Percentiles rank a stretch among this genome's conserved stretches.
phyloP scores from a whole-genome alignment of 163 green algal species.

The Volvox carteri region DNA sequence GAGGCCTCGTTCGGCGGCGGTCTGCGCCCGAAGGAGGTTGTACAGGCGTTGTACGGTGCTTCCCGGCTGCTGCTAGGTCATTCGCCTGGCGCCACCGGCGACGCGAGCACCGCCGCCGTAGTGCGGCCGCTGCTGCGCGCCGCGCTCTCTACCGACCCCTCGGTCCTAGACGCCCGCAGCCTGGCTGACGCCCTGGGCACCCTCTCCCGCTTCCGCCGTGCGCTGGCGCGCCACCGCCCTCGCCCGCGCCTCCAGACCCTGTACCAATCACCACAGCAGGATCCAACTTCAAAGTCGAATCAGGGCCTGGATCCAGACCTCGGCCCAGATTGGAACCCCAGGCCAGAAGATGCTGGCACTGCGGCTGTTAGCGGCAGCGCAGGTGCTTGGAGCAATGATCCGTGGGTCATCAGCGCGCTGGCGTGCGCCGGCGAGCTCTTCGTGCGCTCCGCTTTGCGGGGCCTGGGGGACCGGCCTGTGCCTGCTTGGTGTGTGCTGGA shows the following conservation, averaged over 20 bases:
- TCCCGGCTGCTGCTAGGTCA: neutral
- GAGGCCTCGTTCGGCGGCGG: neutral
- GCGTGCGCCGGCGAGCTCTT: slow-evolving; percentile 17
- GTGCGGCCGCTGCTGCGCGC: slow-evolving; percentile 24
- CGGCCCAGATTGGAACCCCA: neutral
- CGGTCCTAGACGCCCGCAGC: neutral
- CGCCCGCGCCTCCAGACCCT: neutral
- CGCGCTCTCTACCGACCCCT: neutral
- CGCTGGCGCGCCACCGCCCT: neutral
- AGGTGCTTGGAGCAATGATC: neutral
- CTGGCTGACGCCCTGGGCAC: slow-evolving; percentile 37
- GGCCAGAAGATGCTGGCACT: neutral
- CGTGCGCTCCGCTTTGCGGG: neutral
- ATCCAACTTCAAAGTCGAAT: neutral
- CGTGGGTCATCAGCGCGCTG: slow-evolving; percentile 37
- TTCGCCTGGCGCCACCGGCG: neutral
- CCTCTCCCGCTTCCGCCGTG: slow-evolving; percentile 30
- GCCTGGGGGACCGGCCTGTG: slow-evolving; percentile 26
- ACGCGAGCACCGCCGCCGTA: neutral
- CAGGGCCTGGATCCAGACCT: neutral
- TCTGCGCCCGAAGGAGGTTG: slow-evolving; percentile 17
- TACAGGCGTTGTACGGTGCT: slow-evolving; percentile 26
- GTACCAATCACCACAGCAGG: neutral
- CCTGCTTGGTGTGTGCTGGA: slow-evolving; percentile 25
- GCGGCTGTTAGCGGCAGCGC: neutral